Conservation (phyloP, 306 rosid species). For the Acacia melanoxylon region DNA sequence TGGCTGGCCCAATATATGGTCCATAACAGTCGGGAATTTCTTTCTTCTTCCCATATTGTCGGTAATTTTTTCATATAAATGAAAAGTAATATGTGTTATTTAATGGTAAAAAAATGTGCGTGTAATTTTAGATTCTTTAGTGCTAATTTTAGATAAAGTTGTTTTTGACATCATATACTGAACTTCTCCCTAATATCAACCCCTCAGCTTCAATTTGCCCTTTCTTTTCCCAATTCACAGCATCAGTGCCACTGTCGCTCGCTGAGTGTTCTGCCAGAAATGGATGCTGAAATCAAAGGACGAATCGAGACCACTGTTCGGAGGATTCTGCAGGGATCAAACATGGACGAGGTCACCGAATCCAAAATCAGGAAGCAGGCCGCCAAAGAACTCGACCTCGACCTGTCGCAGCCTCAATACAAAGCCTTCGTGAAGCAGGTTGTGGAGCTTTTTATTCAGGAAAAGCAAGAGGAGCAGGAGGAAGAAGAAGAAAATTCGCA, state of each 20-base stretch:
- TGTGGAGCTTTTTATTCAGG: constrained; percentile 63
- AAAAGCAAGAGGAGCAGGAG: constrained; percentile 28
- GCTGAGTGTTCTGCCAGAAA: constrained; percentile 3
- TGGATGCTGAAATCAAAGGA: constrained; percentile 59
- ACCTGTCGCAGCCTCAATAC: constrained; percentile 62
- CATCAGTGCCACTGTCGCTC: background rate
- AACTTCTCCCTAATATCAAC: background rate
- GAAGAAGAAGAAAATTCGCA: constrained; percentile 1
- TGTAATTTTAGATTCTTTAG: too few species aligned
- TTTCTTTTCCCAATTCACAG: background rate
- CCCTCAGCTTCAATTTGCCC: background rate
- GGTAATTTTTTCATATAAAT: too few species aligned
- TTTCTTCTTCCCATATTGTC: too few species aligned
- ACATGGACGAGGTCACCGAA: constrained; percentile 86
- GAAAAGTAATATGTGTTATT: too few species aligned
- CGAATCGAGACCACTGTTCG: constrained; percentile 67
- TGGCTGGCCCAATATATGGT: too few species aligned
- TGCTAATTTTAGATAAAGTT: background rate
- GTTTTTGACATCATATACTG: background rate
- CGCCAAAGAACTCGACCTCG: constrained; percentile 58
- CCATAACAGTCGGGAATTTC: too few species aligned
- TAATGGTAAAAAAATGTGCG: too few species aligned
- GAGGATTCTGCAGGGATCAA: constrained; percentile 57
- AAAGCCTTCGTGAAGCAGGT: constrained; percentile 65
- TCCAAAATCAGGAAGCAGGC: constrained; percentile 76